Evolutionary conservation across 805 yeast genomes (phyloP).

Genomic region (Candida ipomoeae): DNA sequence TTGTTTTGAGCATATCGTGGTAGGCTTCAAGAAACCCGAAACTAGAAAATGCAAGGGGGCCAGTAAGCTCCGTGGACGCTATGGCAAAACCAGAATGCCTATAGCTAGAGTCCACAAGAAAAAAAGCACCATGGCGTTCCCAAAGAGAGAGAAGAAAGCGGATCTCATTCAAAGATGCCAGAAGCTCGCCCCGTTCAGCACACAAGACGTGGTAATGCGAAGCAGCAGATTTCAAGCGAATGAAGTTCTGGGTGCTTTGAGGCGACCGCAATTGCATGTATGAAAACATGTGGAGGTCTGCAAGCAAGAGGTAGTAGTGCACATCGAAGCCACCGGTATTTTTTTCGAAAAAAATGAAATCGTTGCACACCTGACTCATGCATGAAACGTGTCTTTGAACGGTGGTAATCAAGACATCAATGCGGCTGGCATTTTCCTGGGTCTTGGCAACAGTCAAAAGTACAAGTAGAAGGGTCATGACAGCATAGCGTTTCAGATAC

Average conservation of each 20-base stretch:
- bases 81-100: neutral
- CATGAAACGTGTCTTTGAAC: constrained; percentile 7
- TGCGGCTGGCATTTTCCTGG: neutral
- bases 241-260: constrained; percentile 2
- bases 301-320: constrained; percentile 11
- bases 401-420: constrained; percentile 1
- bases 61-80: neutral
- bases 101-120: constrained; percentile 2
- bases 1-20: constrained; percentile 6
- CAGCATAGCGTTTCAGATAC: constrained; percentile 6
- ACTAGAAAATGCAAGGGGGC: neutral
- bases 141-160: constrained; percentile 6
- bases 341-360: constrained; percentile 1
- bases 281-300: constrained; percentile 14
- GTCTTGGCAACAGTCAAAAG: constrained; percentile 4
- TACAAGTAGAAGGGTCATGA: constrained; percentile 7
- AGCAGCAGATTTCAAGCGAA: constrained; percentile 11
- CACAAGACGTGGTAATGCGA: constrained; percentile 8
- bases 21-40: constrained; percentile 2
- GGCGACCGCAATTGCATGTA: constrained; percentile 4
- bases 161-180: constrained; percentile 5
- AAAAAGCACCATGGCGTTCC: constrained; percentile 9
- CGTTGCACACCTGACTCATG: constrained; percentile 6
- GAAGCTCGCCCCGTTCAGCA: neutral
- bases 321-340: neutral